phyloP scores from a whole-genome alignment of 2,329 filamentous ascomycete genomes.

The Alternaria gaisen region DNA sequence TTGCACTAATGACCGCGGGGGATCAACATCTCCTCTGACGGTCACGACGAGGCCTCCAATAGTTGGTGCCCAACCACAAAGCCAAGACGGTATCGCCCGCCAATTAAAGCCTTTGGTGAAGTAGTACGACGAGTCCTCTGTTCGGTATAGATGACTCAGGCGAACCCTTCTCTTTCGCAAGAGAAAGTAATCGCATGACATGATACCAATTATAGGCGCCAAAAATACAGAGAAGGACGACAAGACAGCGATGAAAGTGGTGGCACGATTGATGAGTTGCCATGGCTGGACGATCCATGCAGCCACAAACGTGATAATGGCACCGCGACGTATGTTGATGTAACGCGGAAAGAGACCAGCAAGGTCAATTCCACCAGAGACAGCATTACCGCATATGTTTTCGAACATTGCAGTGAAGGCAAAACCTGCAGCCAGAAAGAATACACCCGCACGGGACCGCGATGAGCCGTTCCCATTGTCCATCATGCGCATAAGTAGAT shows the following conservation, averaged over 20 bases:
- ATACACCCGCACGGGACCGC: constrained; percentile 47
- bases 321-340: constrained; percentile 47
- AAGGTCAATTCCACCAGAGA: constrained; percentile 50
- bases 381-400: constrained; percentile 49
- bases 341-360: constrained; percentile 47
- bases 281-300: constrained; percentile 50
- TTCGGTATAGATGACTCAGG: constrained; percentile 51
- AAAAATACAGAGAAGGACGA: constrained; percentile 56
- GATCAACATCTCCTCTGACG: constrained; percentile 43
- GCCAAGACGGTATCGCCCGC: constrained; percentile 55
- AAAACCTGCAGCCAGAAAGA: constrained; percentile 49
- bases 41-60: constrained; percentile 54
- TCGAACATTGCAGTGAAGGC: constrained; percentile 53
- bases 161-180: constrained; percentile 47
- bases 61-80: constrained; percentile 56
- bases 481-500: constrained; percentile 58
- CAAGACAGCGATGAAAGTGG: constrained; percentile 50
- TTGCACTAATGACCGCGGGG: constrained; percentile 52
- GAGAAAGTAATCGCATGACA: constrained; percentile 52
- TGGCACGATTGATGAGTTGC: constrained; percentile 50
- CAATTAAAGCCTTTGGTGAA: constrained; percentile 57
- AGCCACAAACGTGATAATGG: constrained; percentile 48
- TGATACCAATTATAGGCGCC: constrained; percentile 52
- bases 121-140: constrained; percentile 52
- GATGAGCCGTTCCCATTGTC: constrained; percentile 54